Base-by-base conservation (phyloP, 2,329 filamentous ascomycete genomes). In the Microascus cirrosus region DNA sequence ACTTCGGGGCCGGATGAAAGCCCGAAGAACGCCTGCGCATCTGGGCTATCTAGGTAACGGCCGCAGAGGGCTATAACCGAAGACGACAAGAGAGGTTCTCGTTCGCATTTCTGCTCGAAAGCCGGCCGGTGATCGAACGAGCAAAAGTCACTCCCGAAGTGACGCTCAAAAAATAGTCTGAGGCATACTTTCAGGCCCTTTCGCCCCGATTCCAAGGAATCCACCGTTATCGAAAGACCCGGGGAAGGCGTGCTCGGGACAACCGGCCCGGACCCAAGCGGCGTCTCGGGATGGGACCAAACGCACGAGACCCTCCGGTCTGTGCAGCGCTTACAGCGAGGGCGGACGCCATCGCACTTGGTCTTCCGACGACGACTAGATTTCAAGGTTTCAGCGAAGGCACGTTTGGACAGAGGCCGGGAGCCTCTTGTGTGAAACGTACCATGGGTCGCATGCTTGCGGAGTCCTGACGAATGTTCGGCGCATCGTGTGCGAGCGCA, bases 131-230 rank as follows among this genome's bases (percentile, higher is more conserved):
- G 56, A 50, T 61, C 59, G 51, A 64, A 65, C 6, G 62, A 63
- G 55, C 62, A 63, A 50, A 65, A 65, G 32, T 64, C 61, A 36
- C 13, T 61, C 6, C 58, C 58, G 57, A 65, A 64, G 54, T 65
- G 62, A 1, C 60, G 60, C 28, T 59, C 60, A 42, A 63, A 64
- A 24, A 65, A 65, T 24, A 62, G 45, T 8, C 11, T 7, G 12
- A 50, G 7, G 13, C 45, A 50, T 7, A 22, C n/a, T 20, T 50
- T 13, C 20, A 50, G n/a, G 20, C 45, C 45, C 12, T 50, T 50
- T 20, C 22, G 45, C n/a, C 45, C 22, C 22, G 12, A 13, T 20
- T 50, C 45, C 5, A 6, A 11, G 11, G n/a, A 20, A 6, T 24
- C 5, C 7, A 24, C n/a, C 22, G 45, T 24, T 22, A 50, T 24